These are phyloP conservation scores for Auxenochlorella pyrenoidosa DNA, from an alignment of 139 green algal species.

Conservation along the genomic window DNA sequence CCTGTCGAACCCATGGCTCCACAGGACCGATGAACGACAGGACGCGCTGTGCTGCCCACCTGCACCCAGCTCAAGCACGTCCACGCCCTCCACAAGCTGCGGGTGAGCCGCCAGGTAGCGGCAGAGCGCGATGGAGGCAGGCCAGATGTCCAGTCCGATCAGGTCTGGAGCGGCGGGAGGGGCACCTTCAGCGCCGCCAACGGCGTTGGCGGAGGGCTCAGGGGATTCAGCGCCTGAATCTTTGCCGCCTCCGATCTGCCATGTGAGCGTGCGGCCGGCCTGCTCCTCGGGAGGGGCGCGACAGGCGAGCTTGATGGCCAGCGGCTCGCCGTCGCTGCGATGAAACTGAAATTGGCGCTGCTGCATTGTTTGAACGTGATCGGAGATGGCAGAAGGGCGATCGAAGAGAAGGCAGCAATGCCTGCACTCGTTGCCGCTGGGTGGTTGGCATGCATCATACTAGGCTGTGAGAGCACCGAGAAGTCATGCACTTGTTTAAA, in stretches of 20 bases:
- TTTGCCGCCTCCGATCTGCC: neutral
- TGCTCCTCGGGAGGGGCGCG: slow-evolving; percentile 4
- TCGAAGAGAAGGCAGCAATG: neutral
- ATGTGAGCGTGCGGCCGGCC: neutral
- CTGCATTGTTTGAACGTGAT: neutral
- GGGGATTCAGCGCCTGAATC: neutral
- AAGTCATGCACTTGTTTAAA: too few relatives aligned
- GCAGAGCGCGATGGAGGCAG: slow-evolving; percentile 33
- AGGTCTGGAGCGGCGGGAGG: slow-evolving; percentile 16
- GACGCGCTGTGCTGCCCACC: too few relatives aligned
- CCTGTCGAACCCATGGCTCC: too few relatives aligned
- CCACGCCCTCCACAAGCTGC: neutral
- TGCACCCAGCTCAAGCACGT: slow-evolving; percentile 35
- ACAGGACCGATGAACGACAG: too few relatives aligned
- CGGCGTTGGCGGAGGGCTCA: neutral
- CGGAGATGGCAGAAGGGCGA: neutral
- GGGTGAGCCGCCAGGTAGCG: slow-evolving; percentile 19
- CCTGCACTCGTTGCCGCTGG: too few relatives aligned
- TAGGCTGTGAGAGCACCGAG: too few relatives aligned
- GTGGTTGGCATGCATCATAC: too few relatives aligned
- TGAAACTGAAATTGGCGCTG: neutral
- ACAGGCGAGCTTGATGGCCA: neutral
- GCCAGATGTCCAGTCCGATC: slow-evolving; percentile 39
- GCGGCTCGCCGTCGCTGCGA: too few relatives aligned
- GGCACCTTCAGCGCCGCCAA: neutral